Conservation (phyloP, 345 rosid genomes). For the Lepidium aucheri region DNA sequence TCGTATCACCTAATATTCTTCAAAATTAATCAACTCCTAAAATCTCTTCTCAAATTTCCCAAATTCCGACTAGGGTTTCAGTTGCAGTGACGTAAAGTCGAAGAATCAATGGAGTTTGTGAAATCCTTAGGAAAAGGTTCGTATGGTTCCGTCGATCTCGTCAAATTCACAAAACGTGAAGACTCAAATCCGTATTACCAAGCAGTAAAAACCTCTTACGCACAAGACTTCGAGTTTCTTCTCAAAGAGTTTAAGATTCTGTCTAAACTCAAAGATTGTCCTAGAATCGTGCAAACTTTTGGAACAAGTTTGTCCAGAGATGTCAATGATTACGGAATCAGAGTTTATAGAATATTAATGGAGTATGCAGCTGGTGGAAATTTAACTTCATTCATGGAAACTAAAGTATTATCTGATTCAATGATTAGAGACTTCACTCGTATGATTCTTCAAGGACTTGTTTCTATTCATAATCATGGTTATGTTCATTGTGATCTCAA, state of each 20-base stretch:
- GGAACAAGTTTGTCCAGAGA: neutral
- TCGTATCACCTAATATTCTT: neutral
- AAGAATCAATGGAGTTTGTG: constrained; percentile 15
- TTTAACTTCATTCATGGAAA: neutral
- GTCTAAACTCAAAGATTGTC: neutral
- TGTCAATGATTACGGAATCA: neutral
- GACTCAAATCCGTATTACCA: neutral
- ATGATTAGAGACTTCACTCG: constrained; percentile 11
- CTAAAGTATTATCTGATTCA: neutral
- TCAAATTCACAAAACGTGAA: neutral
- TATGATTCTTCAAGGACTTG: constrained; percentile 22
- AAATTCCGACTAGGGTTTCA: constrained; percentile 1
- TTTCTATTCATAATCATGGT: neutral
- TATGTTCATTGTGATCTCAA: constrained; percentile 25
- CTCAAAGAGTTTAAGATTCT: constrained; percentile 15
- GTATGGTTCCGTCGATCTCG: constrained; percentile 13
- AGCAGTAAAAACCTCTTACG: constrained; percentile 5
- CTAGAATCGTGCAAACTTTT: neutral
- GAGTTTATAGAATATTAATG: constrained; percentile 10
- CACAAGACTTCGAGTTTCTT: neutral
- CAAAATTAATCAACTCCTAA: neutral
- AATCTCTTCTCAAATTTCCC: neutral
- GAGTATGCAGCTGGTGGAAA: constrained; percentile 20
- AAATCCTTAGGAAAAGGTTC: constrained; percentile 9
- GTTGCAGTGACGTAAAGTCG: neutral